Evolutionary conservation across 208 protist genomes (phyloP).

Genomic region (Leishmania tarentolae): DNA sequence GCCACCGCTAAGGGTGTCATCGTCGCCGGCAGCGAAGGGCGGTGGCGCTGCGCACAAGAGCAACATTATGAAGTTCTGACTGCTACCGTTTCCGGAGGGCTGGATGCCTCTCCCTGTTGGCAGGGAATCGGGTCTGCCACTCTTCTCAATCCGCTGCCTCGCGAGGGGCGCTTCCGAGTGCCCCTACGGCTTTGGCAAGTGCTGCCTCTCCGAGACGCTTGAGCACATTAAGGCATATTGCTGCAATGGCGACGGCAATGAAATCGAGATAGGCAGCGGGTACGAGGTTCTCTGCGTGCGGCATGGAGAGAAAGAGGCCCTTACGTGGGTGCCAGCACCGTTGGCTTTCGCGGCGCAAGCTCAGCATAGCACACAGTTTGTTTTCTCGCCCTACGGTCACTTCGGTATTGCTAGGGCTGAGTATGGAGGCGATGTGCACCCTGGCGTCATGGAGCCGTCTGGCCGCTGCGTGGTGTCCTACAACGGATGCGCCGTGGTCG

Average conservation of each 20-base stretch:
- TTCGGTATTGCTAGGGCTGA: slow-evolving; percentile 47
- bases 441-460: slow-evolving; percentile 46
- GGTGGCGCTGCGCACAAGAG: background rate
- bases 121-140: slow-evolving; percentile 27
- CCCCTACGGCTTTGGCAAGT: slow-evolving; percentile 49
- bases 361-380: slow-evolving; percentile 7
- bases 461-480: slow-evolving; percentile 64
- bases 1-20: background rate
- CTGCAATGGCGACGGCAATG: slow-evolving; percentile 36
- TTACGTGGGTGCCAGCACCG: slow-evolving; percentile 41
- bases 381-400: slow-evolving; percentile 30
- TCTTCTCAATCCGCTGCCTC: slow-evolving; percentile 47
- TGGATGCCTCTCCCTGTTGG: slow-evolving; percentile 43
- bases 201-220: slow-evolving; percentile 29
- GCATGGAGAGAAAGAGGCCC: slow-evolving; percentile 2
- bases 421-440: slow-evolving; percentile 37
- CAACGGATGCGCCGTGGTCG: slow-evolving; percentile 40
- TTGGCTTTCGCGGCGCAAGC: slow-evolving; percentile 16
- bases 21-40: background rate
- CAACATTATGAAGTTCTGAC: slow-evolving; percentile 25
- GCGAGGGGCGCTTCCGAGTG: background rate
- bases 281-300: slow-evolving; percentile 60
- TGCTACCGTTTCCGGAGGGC: slow-evolving; percentile 29
- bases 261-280: slow-evolving; percentile 27
- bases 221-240: slow-evolving; percentile 39